Evolutionary conservation across 169 alveolate genomes (phyloP).

Genomic region (Eimeria praecox): DNA sequence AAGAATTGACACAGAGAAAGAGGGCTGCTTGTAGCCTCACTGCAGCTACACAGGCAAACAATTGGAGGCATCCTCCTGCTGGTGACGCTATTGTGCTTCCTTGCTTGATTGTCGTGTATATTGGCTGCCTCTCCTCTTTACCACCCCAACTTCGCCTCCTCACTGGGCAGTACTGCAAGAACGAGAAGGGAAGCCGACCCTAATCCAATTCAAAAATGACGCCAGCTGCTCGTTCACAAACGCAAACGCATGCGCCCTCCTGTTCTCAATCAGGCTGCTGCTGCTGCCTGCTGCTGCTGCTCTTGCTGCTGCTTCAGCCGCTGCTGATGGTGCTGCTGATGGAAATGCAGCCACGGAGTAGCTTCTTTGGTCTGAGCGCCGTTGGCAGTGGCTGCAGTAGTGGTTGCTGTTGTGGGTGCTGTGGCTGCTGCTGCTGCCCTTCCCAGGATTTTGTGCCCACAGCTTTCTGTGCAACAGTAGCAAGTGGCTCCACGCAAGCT

Average conservation of each 20-base stretch:
- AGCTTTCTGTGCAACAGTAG: conserved; percentile 31
- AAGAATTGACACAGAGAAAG: not conserved
- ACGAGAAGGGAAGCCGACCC: conserved; percentile 86
- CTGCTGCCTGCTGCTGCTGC: too few species aligned
- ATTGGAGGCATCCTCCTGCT: conserved; percentile 15
- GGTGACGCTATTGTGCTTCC: conserved; percentile 9
- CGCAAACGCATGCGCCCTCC: conserved; percentile 80
- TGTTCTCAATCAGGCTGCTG: not conserved
- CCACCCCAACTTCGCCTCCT: conserved; percentile 94
- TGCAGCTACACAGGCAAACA: too few species aligned
- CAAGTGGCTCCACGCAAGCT: conserved; percentile 23
- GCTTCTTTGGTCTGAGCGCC: too few species aligned
- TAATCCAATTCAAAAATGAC: conserved; percentile 91
- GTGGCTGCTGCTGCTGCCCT: not conserved
- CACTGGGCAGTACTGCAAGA: conserved; percentile 87
- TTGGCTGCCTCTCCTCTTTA: conserved; percentile 92
- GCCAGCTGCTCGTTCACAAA: conserved; percentile 92
- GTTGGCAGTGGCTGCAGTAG: not conserved
- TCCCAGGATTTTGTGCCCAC: not conserved
- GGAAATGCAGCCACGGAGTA: too few species aligned
- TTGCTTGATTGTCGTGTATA: conserved; percentile 14
- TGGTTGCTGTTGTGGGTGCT: not conserved
- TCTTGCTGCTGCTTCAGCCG: too few species aligned
- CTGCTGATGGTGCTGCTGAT: too few species aligned
- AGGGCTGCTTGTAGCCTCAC: too few species aligned